These are phyloP conservation scores for Pascua guehoae DNA, from an alignment of 1,284 basidiomycete genomes.

Conservation along the genomic window DNA sequence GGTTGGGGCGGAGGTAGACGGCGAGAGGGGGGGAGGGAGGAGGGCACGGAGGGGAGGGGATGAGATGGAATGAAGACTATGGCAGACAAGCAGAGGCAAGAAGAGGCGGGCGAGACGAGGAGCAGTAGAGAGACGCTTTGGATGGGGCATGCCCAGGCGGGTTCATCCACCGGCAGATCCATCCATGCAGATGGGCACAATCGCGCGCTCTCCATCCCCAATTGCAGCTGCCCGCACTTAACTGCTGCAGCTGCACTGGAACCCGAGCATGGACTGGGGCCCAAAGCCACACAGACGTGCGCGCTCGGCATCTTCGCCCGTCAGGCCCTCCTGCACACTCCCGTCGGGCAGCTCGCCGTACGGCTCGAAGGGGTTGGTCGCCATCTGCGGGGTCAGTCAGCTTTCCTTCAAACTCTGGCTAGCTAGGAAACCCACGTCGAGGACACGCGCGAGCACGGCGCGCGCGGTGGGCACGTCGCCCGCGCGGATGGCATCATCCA, in stretches of 20 bases:
- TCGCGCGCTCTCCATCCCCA: too few species aligned
- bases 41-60: too few species aligned
- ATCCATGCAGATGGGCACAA: too few species aligned
- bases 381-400: conserved; percentile 58
- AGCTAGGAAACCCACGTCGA: conserved; percentile 21
- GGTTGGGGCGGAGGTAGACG: too few species aligned
- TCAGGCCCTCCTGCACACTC: conserved; percentile 55
- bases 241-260: conserved; percentile 89
- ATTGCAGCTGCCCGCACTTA: conserved; percentile 38
- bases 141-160: too few species aligned
- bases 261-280: conserved; percentile 70
- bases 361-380: conserved; percentile 68
- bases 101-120: too few species aligned
- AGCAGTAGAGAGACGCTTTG: too few species aligned
- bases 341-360: conserved; percentile 77
- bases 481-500: conserved; percentile 65
- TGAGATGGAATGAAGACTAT: too few species aligned
- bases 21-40: too few species aligned
- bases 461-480: conserved; percentile 35
- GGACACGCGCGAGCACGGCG: conserved; percentile 22
- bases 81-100: too few species aligned
- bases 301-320: conserved; percentile 62
- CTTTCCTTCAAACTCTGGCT: too few species aligned
- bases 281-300: conserved; percentile 70
- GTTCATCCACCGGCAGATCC: not conserved